Conservation (phyloP, 2,329 filamentous ascomycete species). For the Fusarium odoratissimum region DNA sequence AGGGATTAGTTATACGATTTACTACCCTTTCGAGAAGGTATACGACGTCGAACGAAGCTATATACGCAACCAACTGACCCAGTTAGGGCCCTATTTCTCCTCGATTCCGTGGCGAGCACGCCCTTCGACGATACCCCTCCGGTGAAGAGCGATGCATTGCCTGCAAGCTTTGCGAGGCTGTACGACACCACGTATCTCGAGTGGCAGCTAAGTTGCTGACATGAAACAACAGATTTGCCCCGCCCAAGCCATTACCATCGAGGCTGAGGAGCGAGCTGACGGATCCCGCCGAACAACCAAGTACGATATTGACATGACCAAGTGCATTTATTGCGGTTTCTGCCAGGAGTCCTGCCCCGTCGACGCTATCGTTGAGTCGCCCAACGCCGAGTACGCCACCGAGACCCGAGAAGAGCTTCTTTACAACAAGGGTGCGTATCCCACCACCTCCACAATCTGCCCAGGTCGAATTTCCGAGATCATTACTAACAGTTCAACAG, state of each 20-base stretch:
- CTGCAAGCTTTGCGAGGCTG: constrained; percentile 98
- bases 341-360: constrained; percentile 99
- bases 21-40: constrained; percentile 97
- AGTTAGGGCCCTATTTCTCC: constrained; percentile 89
- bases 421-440: constrained; percentile 84
- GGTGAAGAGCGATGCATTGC: constrained; percentile 99
- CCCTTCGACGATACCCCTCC: constrained; percentile 93
- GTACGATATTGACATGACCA: constrained; percentile 99
- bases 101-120: constrained; percentile 97
- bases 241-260: constrained; percentile 97
- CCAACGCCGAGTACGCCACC: constrained; percentile 72
- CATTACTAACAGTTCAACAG: constrained; percentile 52
- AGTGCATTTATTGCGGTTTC: constrained; percentile 99
- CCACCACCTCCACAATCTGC: neutral
- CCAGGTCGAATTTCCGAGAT: constrained; percentile 2
- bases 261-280: constrained; percentile 97
- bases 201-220: constrained; percentile 17
- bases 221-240: constrained; percentile 77
- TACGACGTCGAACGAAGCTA: constrained; percentile 18
- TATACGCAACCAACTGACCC: constrained; percentile 34
- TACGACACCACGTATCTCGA: constrained; percentile 48
- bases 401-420: constrained; percentile 89
- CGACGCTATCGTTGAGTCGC: constrained; percentile 82
- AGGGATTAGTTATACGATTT: constrained; percentile 88
- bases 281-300: constrained; percentile 94